Conservation (phyloP, 139 green algal species). For the Marvania coccoides region DNA sequence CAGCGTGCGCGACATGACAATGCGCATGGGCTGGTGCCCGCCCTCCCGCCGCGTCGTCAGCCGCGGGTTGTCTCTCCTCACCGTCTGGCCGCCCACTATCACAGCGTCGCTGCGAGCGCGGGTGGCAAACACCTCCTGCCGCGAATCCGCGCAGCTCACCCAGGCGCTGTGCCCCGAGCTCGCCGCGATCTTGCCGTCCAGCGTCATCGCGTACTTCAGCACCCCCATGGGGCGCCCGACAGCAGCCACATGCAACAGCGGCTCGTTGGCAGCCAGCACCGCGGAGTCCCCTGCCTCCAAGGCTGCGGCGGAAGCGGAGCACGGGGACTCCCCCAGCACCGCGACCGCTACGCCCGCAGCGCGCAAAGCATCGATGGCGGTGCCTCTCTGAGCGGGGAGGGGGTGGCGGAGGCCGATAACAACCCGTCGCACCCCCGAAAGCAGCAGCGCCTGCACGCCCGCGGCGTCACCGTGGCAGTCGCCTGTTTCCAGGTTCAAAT, state of each 20-base stretch:
- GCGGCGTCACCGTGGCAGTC: constrained; percentile 80
- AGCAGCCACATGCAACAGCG: constrained; percentile 65
- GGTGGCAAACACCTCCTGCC: constrained; percentile 73
- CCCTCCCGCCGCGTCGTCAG: constrained; percentile 85
- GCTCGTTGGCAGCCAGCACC: constrained; percentile 69
- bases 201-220: constrained; percentile 98
- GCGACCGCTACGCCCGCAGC: constrained; percentile 65
- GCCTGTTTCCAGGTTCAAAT: constrained; percentile 89
- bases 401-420: constrained; percentile 92
- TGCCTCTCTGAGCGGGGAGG: constrained; percentile 57
- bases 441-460: constrained; percentile 61
- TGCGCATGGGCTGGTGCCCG: constrained; percentile 76
- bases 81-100: constrained; percentile 89
- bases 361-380: constrained; percentile 50
- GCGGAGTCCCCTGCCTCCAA: constrained; percentile 12
- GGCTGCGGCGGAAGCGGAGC: too few relatives aligned
- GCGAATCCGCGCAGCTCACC: constrained; percentile 68
- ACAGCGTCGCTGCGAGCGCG: constrained; percentile 77
- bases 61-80: constrained; percentile 87
- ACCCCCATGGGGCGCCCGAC: constrained; percentile 64
- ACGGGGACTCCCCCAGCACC: constrained; percentile 36
- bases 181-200: constrained; percentile 98
- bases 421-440: constrained; percentile 64
- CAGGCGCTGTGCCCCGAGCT: constrained; percentile 84
- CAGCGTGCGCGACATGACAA: constrained; percentile 90